Evolutionary conservation across 257 asterid species (phyloP).

Genomic region (Salvia hispanica): DNA sequence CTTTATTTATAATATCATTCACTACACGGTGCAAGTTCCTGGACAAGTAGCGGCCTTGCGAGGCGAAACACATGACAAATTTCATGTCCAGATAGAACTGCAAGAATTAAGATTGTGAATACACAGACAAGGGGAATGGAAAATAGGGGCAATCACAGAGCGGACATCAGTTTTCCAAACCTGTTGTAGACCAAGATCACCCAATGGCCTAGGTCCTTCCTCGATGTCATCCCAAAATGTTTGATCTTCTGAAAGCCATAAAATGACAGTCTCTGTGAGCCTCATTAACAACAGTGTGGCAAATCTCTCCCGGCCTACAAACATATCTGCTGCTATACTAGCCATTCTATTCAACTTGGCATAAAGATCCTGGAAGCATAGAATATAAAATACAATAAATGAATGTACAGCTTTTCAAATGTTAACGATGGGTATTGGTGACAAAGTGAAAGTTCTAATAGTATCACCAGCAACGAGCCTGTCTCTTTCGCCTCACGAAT

Average conservation of each 20-base stretch:
- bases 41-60: slow-evolving; percentile 94
- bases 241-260: slow-evolving; percentile 97
- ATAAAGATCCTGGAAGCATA: slow-evolving; percentile 73
- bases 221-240: slow-evolving; percentile 95
- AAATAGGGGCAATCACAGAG: slow-evolving; percentile 19
- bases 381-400: slow-evolving; percentile 20
- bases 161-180: slow-evolving; percentile 44
- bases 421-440: slow-evolving; percentile 35
- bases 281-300: slow-evolving; percentile 89
- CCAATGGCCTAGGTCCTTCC: slow-evolving; percentile 89
- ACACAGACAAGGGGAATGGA: slow-evolving; percentile 13
- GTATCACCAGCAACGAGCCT: slow-evolving; percentile 54
- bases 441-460: slow-evolving; percentile 46
- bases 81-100: slow-evolving; percentile 98
- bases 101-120: slow-evolving; percentile 39
- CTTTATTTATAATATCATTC: slow-evolving; percentile 82
- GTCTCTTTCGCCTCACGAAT: slow-evolving; percentile 45
- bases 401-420: slow-evolving; percentile 1
- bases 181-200: slow-evolving; percentile 93
- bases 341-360: slow-evolving; percentile 90
- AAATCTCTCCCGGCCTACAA: slow-evolving; percentile 94
- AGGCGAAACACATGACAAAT: slow-evolving; percentile 89
- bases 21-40: slow-evolving; percentile 86
- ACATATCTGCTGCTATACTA: slow-evolving; percentile 86
- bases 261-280: slow-evolving; percentile 92